Percentiles rank a stretch among this genome's conserved stretches.
Conservation (phyloP, 2,329 filamentous ascomycete genomes). For the Aspergillus viridinutans region DNA sequence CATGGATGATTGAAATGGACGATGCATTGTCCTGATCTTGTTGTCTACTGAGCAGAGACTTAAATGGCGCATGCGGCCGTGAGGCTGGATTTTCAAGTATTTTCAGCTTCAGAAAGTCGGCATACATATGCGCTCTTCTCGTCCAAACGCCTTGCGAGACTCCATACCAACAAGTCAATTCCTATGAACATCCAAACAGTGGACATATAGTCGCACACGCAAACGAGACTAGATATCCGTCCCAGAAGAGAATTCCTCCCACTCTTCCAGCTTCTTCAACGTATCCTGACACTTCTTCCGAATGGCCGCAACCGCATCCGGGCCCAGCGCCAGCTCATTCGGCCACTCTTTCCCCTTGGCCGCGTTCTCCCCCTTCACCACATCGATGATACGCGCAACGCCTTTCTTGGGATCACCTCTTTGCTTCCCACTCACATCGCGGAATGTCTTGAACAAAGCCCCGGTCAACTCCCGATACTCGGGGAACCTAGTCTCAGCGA, state of each 20-base stretch:
- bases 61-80: too few relatives aligned
- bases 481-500: slow-evolving; percentile 8
- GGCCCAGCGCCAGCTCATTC: slow-evolving; percentile 24
- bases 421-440: slow-evolving; percentile 22
- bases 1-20: slow-evolving; percentile 11
- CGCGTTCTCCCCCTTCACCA: slow-evolving; percentile 20
- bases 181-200: not conserved
- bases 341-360: slow-evolving; percentile 22
- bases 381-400: slow-evolving; percentile 29
- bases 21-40: too few relatives aligned
- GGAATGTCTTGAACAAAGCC: slow-evolving; percentile 11
- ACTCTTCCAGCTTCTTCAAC: slow-evolving; percentile 5
- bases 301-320: slow-evolving; percentile 16
- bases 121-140: too few relatives aligned
- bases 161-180: not conserved
- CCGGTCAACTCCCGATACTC: slow-evolving; percentile 23
- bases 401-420: slow-evolving; percentile 28
- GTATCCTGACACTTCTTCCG: slow-evolving; percentile 3
- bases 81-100: too few relatives aligned
- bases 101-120: too few relatives aligned
- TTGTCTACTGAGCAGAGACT: not conserved
- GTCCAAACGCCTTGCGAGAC: too few relatives aligned
- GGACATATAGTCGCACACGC: too few relatives aligned
- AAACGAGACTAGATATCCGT: slow-evolving; percentile 3
- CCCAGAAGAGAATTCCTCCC: slow-evolving; percentile 3